Evolutionary conservation across 2,329 filamentous ascomycete genomes (phyloP).

Genomic region (Biscogniauxia marginata): DNA sequence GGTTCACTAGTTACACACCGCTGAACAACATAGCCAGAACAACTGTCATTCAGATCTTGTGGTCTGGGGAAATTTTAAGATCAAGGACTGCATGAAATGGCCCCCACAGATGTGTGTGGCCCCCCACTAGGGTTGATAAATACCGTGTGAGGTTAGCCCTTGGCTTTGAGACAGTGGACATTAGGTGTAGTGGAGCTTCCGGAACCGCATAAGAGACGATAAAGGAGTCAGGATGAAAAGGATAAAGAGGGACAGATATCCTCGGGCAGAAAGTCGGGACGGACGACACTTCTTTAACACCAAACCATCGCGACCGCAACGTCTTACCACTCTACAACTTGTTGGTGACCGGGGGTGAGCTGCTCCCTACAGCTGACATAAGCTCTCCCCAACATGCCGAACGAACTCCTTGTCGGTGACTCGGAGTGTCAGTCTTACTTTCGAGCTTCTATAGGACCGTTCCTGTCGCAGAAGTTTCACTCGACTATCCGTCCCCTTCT

Average conservation of each 20-base stretch:
- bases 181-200: conserved; percentile 9
- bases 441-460: not conserved
- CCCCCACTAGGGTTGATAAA: conserved; percentile 16
- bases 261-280: conserved; percentile 1
- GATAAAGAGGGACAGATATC: conserved; percentile 20
- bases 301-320: not conserved
- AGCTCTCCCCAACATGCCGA: not conserved
- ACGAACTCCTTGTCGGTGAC: not conserved
- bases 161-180: conserved; percentile 2
- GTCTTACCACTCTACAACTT: not conserved
- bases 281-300: not conserved
- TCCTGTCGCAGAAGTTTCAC: not conserved
- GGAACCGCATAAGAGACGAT: conserved; percentile 1
- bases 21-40: too few relatives aligned
- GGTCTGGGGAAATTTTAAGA: not conserved
- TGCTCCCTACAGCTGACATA: not conserved
- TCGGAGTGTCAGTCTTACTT: not conserved
- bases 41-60: too few relatives aligned
- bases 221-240: conserved; percentile 3
- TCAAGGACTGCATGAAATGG: not conserved
- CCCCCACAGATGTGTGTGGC: conserved; percentile 7
- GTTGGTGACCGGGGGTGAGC: not conserved
- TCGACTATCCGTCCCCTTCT: not conserved
- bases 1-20: too few relatives aligned
- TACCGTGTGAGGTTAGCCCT: not conserved